phyloP scores from a whole-genome alignment of 768 basidiomycete species.

The Boletus barrowsii region DNA sequence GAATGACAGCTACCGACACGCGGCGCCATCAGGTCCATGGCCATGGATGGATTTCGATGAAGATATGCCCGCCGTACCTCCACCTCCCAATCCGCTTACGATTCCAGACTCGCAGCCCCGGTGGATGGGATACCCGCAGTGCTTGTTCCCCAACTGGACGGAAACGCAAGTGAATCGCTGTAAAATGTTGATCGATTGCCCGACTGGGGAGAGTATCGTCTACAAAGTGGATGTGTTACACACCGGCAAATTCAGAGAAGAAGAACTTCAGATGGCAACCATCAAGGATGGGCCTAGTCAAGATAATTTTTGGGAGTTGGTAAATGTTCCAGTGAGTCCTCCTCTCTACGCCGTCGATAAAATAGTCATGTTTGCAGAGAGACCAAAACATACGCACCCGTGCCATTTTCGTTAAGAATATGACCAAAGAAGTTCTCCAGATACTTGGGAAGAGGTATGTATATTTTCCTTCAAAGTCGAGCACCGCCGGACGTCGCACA shows the following conservation, averaged over 20 bases:
- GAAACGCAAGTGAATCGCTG: conserved; percentile 29
- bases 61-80: conserved; percentile 11
- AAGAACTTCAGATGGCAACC: not conserved
- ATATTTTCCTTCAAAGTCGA: not conserved
- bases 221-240: conserved; percentile 24
- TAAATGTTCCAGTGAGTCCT: conserved; percentile 33
- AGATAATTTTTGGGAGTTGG: conserved; percentile 35
- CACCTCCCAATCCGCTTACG: not conserved
- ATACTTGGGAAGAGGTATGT: conserved; percentile 55
- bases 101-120: not conserved
- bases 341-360: not conserved
- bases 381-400: conserved; percentile 41
- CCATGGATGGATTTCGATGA: conserved; percentile 40
- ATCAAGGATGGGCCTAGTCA: conserved; percentile 13
- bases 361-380: conserved; percentile 17
- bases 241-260: conserved; percentile 9
- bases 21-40: conserved; percentile 41
- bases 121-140: conserved; percentile 33
- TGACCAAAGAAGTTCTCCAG: conserved; percentile 49
- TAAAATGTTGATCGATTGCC: conserved; percentile 25
- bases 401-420: conserved; percentile 48
- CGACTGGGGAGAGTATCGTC: conserved; percentile 11
- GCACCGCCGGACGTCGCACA: not conserved
- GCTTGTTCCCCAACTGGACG: conserved; percentile 33
- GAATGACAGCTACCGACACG: conserved; percentile 33